Conservation (phyloP, 2,329 filamentous ascomycete species). For the Hypoxylon sp. region DNA sequence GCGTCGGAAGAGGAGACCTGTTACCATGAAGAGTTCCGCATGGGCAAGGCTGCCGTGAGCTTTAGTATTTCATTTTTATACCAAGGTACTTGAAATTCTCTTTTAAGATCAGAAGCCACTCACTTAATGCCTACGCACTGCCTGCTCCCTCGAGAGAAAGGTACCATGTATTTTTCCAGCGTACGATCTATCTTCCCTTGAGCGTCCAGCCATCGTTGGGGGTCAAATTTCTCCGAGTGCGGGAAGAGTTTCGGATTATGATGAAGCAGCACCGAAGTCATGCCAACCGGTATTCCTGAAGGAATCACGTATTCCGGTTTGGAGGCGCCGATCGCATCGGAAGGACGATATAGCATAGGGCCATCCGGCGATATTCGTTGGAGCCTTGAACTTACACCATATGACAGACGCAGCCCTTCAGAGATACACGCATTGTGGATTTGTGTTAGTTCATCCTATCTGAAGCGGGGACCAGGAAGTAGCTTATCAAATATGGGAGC, state of each 20-base stretch:
- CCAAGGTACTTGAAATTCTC: too few relatives aligned
- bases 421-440: slow-evolving; percentile 26
- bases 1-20: slow-evolving; percentile 17
- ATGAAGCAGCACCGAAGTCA: slow-evolving; percentile 18
- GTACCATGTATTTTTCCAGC: slow-evolving; percentile 17
- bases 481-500: slow-evolving; percentile 33
- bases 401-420: slow-evolving; percentile 25
- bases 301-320: slow-evolving; percentile 21
- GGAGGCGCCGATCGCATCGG: slow-evolving; percentile 2
- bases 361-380: slow-evolving; percentile 29
- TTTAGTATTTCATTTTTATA: not conserved
- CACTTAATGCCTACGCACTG: slow-evolving; percentile 24
- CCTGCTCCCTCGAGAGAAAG: slow-evolving; percentile 24
- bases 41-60: slow-evolving; percentile 14
- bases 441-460: not conserved
- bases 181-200: slow-evolving; percentile 20
- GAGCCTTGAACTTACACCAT: slow-evolving; percentile 21
- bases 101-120: not conserved
- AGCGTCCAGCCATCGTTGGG: slow-evolving; percentile 11
- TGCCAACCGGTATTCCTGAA: slow-evolving; percentile 17
- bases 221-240: not conserved
- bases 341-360: slow-evolving; percentile 18
- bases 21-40: slow-evolving; percentile 28
- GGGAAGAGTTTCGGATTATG: slow-evolving; percentile 14
- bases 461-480: not conserved